Evolutionary conservation across 2,329 filamentous ascomycete species (phyloP).

Genomic region (Diaporthe australafricana): DNA sequence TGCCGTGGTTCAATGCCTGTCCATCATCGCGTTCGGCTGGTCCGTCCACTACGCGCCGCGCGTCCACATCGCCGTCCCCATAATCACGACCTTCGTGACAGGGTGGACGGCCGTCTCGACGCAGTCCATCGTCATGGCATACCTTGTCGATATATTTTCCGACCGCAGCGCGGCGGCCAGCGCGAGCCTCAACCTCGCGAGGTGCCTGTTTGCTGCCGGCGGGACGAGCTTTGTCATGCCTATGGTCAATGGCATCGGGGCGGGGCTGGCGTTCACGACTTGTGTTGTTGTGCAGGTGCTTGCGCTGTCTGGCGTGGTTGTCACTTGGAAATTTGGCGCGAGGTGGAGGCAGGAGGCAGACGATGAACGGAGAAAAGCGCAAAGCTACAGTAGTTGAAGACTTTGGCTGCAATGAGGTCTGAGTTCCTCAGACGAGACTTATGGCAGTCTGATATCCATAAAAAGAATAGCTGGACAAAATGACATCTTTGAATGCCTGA

Average conservation of each 20-base stretch:
- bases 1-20: constrained; percentile 42
- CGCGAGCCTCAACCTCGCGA: constrained; percentile 66
- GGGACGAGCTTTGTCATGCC: constrained; percentile 64
- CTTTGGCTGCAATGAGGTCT: too few relatives aligned
- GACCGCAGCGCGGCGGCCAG: constrained; percentile 64
- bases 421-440: too few relatives aligned
- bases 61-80: constrained; percentile 57
- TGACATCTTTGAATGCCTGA: too few relatives aligned
- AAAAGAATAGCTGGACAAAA: too few relatives aligned
- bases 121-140: constrained; percentile 58
- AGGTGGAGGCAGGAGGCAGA: not conserved
- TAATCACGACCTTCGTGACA: constrained; percentile 58
- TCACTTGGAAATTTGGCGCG: not conserved
- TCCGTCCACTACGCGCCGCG: constrained; percentile 50
- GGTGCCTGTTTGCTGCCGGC: constrained; percentile 66
- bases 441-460: too few relatives aligned
- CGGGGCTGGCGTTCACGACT: constrained; percentile 64
- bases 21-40: constrained; percentile 64
- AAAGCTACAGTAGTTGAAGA: too few relatives aligned
- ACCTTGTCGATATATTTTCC: constrained; percentile 66
- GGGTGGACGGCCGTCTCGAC: constrained; percentile 67
- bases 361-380: too few relatives aligned
- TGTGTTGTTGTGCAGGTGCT: constrained; percentile 55
- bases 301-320: not conserved
- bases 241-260: constrained; percentile 63